A percentile compares a stretch with the other conserved stretches of the same genome.
Evolutionary conservation across 257 asterid genomes (phyloP).

Genomic region (Jacaranda mimosifolia): DNA sequence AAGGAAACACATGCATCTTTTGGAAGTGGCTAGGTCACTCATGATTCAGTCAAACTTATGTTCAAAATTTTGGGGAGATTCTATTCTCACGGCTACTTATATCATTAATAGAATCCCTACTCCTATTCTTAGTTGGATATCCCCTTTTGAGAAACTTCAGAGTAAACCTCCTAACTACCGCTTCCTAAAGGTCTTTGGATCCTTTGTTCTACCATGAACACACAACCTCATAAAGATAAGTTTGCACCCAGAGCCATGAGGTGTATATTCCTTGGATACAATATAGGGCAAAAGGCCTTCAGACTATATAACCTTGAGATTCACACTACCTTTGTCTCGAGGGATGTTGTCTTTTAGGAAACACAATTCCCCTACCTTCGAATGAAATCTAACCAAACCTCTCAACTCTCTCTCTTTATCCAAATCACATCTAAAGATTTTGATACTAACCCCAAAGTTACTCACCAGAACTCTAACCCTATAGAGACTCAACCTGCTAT

Average conservation of each 20-base stretch:
- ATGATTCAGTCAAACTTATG: not conserved
- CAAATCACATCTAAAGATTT: no score
- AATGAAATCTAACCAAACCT: no score
- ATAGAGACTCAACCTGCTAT: no score
- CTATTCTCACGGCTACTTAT: not conserved
- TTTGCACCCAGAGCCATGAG: not conserved
- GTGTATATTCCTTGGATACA: not conserved
- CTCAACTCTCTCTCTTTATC: no score
- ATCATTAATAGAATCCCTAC: not conserved
- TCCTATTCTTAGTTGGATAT: not conserved
- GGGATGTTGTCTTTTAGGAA: not conserved
- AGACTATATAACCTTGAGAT: not conserved
- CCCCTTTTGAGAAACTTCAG: not conserved
- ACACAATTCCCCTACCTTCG: not conserved
- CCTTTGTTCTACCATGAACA: not conserved
- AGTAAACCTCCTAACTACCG: not conserved
- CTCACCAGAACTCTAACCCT: no score
- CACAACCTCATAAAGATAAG: not conserved
- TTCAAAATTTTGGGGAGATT: not conserved
- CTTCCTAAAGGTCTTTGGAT: not conserved
- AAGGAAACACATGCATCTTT: not conserved
- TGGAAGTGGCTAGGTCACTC: not conserved
- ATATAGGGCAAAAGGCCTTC: not conserved
- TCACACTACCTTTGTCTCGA: not conserved
- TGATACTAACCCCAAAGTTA: no score